Evolutionary conservation across 192 early-diverging fungal species (phyloP).

Genomic region (Pilobolus umbonatus): DNA sequence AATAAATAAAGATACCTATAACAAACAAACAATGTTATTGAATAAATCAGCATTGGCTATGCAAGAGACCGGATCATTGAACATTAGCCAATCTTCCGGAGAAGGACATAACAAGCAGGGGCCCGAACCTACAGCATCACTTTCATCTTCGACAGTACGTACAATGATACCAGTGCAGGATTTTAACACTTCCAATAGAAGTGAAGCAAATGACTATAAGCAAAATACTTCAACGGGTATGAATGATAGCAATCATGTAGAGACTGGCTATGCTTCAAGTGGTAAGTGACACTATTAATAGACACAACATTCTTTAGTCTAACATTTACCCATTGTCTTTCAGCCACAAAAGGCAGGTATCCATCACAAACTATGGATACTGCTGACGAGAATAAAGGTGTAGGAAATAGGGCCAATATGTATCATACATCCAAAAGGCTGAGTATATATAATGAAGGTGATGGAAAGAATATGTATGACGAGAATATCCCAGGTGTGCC

Average conservation of each 20-base stretch:
- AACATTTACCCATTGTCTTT: constrained; percentile 1
- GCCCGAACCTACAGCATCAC: constrained; percentile 19
- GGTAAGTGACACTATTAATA: background rate
- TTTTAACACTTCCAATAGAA: background rate
- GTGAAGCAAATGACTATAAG: constrained; percentile 5
- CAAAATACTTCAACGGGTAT: background rate
- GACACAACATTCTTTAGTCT: background rate
- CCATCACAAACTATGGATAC: background rate
- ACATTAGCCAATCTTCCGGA: background rate
- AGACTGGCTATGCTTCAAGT: background rate
- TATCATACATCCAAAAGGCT: too few relatives aligned
- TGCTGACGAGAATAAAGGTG: constrained; percentile 10
- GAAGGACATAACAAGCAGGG: background rate
- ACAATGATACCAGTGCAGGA: constrained; percentile 22
- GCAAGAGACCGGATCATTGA: constrained; percentile 1
- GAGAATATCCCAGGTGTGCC: too few relatives aligned
- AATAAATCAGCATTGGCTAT: constrained; percentile 1
- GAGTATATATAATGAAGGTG: too few relatives aligned
- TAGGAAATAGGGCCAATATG: constrained; percentile 10
- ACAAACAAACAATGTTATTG: constrained; percentile 11
- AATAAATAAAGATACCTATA: constrained; percentile 2
- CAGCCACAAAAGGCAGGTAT: background rate
- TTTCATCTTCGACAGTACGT: constrained; percentile 28
- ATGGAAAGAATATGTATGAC: too few relatives aligned
- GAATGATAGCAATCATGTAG: background rate